Conservation (phyloP, 257 asterid species). For the Ocimum tenuiflorum region DNA sequence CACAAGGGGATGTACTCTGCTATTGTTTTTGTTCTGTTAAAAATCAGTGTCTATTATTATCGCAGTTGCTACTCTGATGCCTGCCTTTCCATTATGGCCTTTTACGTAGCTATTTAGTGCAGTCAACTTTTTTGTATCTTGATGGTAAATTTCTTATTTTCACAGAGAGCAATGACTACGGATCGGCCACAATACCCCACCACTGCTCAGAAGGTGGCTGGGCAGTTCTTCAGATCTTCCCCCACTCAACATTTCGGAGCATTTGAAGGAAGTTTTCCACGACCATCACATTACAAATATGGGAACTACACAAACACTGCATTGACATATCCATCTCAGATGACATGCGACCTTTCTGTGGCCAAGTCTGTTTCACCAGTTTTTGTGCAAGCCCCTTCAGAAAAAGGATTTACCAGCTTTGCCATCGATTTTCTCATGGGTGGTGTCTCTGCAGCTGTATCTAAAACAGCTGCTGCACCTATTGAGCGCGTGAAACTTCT, state of each 20-base stretch:
- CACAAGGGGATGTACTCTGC: no score
- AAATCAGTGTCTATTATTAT: background rate
- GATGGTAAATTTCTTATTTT: background rate
- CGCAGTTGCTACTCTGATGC: background rate
- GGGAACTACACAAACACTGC: constrained; percentile 27
- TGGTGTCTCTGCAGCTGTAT: constrained; percentile 48
- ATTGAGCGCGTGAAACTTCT: constrained; percentile 39
- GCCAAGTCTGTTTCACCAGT: constrained; percentile 27
- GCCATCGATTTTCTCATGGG: constrained; percentile 46
- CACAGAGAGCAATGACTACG: constrained; percentile 13
- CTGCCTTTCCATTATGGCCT: background rate
- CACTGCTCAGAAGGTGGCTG: constrained; percentile 23
- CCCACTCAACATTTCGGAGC: constrained; percentile 7
- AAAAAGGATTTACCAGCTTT: constrained; percentile 28
- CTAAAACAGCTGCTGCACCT: constrained; percentile 52
- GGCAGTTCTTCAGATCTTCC: constrained; percentile 24
- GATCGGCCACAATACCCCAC: constrained; percentile 25
- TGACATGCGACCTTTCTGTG: constrained; percentile 17
- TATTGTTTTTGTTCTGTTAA: background rate
- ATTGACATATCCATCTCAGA: constrained; percentile 16
- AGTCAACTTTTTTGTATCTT: background rate
- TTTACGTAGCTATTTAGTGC: background rate
- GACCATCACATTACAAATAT: constrained; percentile 13
- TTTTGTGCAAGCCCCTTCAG: constrained; percentile 30
- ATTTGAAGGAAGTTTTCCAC: constrained; percentile 9